Percentiles rank a stretch among this genome's conserved stretches.
Conservation (phyloP, 164 flowering plant genomes). For the Protea cynaroides region DNA sequence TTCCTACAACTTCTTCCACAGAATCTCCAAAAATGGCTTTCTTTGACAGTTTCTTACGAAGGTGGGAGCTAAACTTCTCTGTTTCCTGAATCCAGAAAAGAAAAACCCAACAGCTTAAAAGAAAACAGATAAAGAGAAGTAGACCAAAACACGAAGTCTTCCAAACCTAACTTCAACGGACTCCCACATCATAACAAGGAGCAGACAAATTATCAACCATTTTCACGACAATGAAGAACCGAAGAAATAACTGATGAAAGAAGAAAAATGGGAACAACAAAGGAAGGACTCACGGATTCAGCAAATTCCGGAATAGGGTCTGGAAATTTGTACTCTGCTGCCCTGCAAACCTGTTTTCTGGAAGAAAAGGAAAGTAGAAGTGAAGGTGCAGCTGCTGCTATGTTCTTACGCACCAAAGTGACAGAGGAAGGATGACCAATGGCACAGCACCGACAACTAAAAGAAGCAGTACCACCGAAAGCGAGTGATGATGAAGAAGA, state of each 20-base stretch:
- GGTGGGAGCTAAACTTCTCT: slow-evolving; percentile 27
- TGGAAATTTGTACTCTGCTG: slow-evolving; percentile 81
- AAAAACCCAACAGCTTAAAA: neutral
- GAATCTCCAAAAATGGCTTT: slow-evolving; percentile 28
- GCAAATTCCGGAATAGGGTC: slow-evolving; percentile 97
- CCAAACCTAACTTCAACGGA: too few relatives aligned
- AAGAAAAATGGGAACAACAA: neutral
- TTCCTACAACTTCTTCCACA: slow-evolving; percentile 22
- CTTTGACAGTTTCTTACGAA: slow-evolving; percentile 25
- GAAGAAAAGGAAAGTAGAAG: slow-evolving; percentile 1
- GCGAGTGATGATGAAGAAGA: neutral
- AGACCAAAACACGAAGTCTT: too few relatives aligned
- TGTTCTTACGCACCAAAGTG: neutral
- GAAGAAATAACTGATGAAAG: neutral
- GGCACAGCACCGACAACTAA: neutral
- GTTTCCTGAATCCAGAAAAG: slow-evolving; percentile 23
- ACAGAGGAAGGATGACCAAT: neutral
- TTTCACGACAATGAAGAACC: neutral
- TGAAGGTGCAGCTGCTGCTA: slow-evolving; percentile 1
- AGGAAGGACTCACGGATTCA: slow-evolving; percentile 41
- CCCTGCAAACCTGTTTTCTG: slow-evolving; percentile 39
- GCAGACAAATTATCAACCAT: neutral
- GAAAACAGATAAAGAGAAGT: neutral
- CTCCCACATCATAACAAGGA: neutral
- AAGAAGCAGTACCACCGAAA: neutral